A percentile compares a stretch with the other conserved stretches of the same genome.
Conservation (phyloP, 2,329 filamentous ascomycete species). For the Ophiostoma australiae region DNA sequence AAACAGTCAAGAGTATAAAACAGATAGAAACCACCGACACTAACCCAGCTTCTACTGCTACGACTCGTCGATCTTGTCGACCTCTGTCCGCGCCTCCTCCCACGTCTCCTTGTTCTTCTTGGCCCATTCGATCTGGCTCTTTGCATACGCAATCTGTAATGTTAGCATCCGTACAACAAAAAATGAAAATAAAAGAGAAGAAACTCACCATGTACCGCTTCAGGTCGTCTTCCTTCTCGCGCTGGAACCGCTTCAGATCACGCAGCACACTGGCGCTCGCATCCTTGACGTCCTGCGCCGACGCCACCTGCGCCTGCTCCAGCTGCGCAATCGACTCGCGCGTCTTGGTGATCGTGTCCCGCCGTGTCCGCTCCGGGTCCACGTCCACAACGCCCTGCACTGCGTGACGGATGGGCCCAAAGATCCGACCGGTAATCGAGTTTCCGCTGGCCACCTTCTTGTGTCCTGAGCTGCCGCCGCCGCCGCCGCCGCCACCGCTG, state of each 20-base stretch:
- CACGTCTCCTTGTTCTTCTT: slow-evolving; percentile 86
- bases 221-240: slow-evolving; percentile 91
- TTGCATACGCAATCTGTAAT: slow-evolving; percentile 79
- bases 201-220: slow-evolving; percentile 85
- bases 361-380: slow-evolving; percentile 84
- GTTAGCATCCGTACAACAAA: not conserved
- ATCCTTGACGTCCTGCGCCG: slow-evolving; percentile 87
- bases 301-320: slow-evolving; percentile 83
- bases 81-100: slow-evolving; percentile 83
- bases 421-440: slow-evolving; percentile 89
- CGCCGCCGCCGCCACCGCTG: not conserved
- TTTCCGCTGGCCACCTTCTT: slow-evolving; percentile 78
- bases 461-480: slow-evolving; percentile 48
- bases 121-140: slow-evolving; percentile 91
- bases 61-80: slow-evolving; percentile 74
- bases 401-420: slow-evolving; percentile 89
- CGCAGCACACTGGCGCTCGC: slow-evolving; percentile 83
- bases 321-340: slow-evolving; percentile 79
- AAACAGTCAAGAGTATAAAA: slow-evolving; percentile 1
- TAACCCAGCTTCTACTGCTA: slow-evolving; percentile 29
- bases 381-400: slow-evolving; percentile 95
- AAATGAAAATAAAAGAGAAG: not conserved
- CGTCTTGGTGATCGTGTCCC: slow-evolving; percentile 94
- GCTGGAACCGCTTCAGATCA: slow-evolving; percentile 88
- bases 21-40: not conserved